These are phyloP conservation scores for Pseudozyma tsukubaensis DNA, from an alignment of 1,284 basidiomycete genomes.

Conservation along the genomic window DNA sequence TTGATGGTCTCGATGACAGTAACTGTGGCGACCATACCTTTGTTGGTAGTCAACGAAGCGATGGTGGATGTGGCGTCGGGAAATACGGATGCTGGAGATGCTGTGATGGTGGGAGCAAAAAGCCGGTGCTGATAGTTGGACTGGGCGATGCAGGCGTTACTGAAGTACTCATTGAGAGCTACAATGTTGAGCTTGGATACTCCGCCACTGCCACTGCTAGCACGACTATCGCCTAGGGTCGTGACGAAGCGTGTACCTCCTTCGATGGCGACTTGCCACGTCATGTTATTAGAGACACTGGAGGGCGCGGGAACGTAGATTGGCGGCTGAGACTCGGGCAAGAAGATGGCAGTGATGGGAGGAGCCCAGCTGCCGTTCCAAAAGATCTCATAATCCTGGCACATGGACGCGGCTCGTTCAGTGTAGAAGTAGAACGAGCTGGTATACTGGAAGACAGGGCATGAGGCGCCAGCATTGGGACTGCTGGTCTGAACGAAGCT, in stretches of 20 bases:
- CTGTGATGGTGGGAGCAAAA: slow-evolving; percentile 35
- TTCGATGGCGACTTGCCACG: slow-evolving; percentile 34
- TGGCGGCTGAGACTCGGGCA: slow-evolving; percentile 45
- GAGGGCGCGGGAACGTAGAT: slow-evolving; percentile 31
- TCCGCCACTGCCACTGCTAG: slow-evolving; percentile 25
- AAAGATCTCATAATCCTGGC: slow-evolving; percentile 33
- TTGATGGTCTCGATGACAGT: slow-evolving; percentile 47
- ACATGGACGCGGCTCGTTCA: slow-evolving; percentile 30
- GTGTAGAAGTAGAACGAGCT: slow-evolving; percentile 45
- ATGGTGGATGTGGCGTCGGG: slow-evolving; percentile 50
- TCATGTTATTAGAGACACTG: slow-evolving; percentile 10
- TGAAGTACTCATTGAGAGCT: slow-evolving; percentile 41
- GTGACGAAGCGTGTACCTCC: slow-evolving; percentile 48
- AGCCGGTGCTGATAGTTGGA: slow-evolving; percentile 17
- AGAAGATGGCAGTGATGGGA: slow-evolving; percentile 40
- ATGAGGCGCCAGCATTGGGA: slow-evolving; percentile 17
- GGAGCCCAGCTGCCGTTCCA: slow-evolving; percentile 37
- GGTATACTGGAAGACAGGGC: slow-evolving; percentile 19
- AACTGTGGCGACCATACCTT: slow-evolving; percentile 40
- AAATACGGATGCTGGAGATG: slow-evolving; percentile 29
- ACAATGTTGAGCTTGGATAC: slow-evolving; percentile 49
- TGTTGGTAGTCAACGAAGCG: slow-evolving; percentile 42
- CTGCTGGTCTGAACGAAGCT: slow-evolving; percentile 27
- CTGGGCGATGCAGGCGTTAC: slow-evolving; percentile 25
- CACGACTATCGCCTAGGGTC: slow-evolving; percentile 42